Evolutionary conservation across 257 asterid genomes (phyloP).

Genomic region (Primulina eburnea): DNA sequence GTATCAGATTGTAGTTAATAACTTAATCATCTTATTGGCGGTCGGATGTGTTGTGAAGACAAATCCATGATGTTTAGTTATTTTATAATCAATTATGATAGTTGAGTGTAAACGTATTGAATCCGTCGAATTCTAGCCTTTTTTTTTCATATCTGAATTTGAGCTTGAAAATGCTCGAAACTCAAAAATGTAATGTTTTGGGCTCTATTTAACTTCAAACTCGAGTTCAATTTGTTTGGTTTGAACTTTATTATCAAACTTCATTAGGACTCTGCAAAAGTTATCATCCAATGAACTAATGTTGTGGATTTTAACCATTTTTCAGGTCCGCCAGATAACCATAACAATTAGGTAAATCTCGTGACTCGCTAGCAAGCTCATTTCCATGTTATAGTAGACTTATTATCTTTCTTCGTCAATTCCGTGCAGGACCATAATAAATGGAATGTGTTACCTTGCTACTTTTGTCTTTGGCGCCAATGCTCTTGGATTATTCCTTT

Average conservation of each 20-base stretch:
- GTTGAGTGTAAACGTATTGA: too few relatives aligned
- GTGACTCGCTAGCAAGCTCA: conserved; percentile 1
- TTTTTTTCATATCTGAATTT: background rate
- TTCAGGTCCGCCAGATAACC: conserved; percentile 90
- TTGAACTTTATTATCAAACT: background rate
- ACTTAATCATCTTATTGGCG: background rate
- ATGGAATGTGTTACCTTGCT: conserved; percentile 88
- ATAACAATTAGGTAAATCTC: conserved; percentile 70
- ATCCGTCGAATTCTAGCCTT: background rate
- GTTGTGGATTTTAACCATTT: conserved; percentile 14
- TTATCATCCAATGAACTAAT: conserved; percentile 19
- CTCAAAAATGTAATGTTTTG: background rate
- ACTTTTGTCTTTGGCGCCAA: conserved; percentile 83
- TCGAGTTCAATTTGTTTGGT: background rate
- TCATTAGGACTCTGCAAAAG: background rate
- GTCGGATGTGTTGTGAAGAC: background rate
- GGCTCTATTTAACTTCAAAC: background rate
- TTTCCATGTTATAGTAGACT: conserved; percentile 3
- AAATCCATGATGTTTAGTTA: too few relatives aligned
- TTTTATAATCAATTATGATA: background rate
- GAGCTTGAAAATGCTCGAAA: background rate
- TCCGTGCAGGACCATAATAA: conserved; percentile 70
- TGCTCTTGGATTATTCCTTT: conserved; percentile 68
- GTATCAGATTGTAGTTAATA: background rate
- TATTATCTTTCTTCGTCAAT: conserved; percentile 12